These are phyloP conservation scores for Martensiomyces pterosporus DNA, from an alignment of 192 early-diverging fungal species.

Conservation along the genomic window DNA sequence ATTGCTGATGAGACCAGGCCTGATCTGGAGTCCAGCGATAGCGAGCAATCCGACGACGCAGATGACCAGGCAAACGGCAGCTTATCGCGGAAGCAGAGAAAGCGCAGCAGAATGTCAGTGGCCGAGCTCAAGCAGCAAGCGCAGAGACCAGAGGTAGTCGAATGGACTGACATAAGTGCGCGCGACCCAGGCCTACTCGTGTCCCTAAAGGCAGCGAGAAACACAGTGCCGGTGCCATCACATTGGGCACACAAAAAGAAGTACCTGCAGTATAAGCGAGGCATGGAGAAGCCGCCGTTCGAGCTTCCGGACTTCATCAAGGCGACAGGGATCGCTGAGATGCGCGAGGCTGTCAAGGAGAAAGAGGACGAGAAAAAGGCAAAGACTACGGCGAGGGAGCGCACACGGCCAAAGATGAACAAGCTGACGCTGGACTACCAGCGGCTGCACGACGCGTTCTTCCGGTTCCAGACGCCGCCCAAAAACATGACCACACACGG, in stretches of 20 bases:
- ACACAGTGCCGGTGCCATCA: slow-evolving; percentile 89
- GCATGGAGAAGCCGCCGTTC: slow-evolving; percentile 92
- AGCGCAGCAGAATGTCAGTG: slow-evolving; percentile 61
- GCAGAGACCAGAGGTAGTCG: slow-evolving; percentile 91
- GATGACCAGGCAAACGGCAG: slow-evolving; percentile 10
- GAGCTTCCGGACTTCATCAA: slow-evolving; percentile 97
- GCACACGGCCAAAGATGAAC: slow-evolving; percentile 92
- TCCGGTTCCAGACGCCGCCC: slow-evolving; percentile 84
- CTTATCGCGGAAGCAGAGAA: slow-evolving; percentile 50
- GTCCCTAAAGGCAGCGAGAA: slow-evolving; percentile 83
- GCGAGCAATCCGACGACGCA: slow-evolving; percentile 24
- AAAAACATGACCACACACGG: slow-evolving; percentile 35
- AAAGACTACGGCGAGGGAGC: slow-evolving; percentile 81
- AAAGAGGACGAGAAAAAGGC: slow-evolving; percentile 79
- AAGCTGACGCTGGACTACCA: slow-evolving; percentile 96
- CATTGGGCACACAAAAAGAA: slow-evolving; percentile 98
- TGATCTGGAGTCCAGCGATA: slow-evolving; percentile 7
- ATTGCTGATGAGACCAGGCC: background rate
- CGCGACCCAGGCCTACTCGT: slow-evolving; percentile 88
- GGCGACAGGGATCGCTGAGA: slow-evolving; percentile 96
- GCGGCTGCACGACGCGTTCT: slow-evolving; percentile 97
- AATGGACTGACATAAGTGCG: slow-evolving; percentile 93
- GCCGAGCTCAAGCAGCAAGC: slow-evolving; percentile 92
- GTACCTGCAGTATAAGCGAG: slow-evolving; percentile 95
- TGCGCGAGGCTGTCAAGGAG: slow-evolving; percentile 82